Percentiles rank a stretch among this genome's conserved stretches.
phyloP scores from a whole-genome alignment of 2,329 filamentous ascomycete species.

The Paracoccidioides brasiliensis region DNA sequence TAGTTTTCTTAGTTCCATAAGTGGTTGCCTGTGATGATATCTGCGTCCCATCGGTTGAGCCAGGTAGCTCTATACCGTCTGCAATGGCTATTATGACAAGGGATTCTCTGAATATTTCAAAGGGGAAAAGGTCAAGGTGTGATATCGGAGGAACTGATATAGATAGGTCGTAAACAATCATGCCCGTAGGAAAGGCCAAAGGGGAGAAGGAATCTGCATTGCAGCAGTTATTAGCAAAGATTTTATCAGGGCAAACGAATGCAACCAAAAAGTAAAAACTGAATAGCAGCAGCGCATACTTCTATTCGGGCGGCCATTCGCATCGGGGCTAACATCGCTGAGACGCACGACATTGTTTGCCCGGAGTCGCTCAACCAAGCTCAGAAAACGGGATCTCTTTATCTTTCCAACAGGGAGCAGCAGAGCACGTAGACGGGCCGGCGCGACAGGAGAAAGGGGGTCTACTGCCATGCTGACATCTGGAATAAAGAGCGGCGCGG shows the following conservation, averaged over 20 bases:
- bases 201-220: conserved; percentile 80
- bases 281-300: conserved; percentile 43
- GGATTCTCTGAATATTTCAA: conserved; percentile 80
- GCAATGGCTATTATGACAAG: conserved; percentile 73
- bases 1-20: conserved; percentile 12
- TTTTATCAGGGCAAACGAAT: background rate
- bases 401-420: conserved; percentile 79
- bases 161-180: conserved; percentile 77
- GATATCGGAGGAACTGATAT: conserved; percentile 67
- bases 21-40: background rate
- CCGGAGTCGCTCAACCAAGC: conserved; percentile 66
- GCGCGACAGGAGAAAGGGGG: conserved; percentile 78
- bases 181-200: conserved; percentile 70
- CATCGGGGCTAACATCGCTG: conserved; percentile 70
- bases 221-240: conserved; percentile 11
- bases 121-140: conserved; percentile 68
- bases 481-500: conserved; percentile 20
- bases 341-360: conserved; percentile 70
- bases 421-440: conserved; percentile 78
- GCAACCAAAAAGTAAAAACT: background rate
- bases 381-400: conserved; percentile 63
- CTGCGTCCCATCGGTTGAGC: conserved; percentile 21
- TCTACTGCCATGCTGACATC: conserved; percentile 69
- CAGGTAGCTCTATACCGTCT: conserved; percentile 59
- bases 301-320: conserved; percentile 57